Evolutionary conservation across 2,329 filamentous ascomycete species (phyloP), one percentile per base, ranked within the genome.

Genomic region (Aureobasidium sp.): DNA sequence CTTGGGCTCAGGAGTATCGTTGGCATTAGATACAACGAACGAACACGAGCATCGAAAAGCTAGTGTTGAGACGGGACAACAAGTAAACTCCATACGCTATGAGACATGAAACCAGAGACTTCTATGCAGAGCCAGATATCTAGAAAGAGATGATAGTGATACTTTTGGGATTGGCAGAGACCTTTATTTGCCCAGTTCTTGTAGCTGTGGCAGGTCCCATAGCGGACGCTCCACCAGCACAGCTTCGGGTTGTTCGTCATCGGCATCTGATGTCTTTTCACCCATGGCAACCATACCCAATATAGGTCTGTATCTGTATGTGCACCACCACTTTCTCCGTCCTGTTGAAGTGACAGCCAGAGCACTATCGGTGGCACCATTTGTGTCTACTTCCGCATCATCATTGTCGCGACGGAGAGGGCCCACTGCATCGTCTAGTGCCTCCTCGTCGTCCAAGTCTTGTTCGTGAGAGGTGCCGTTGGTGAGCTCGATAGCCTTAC

Each of bases 291-390:
- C 80, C 48, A 88, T 81, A 5, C 92, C 94, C 64, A 99, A 79
- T 68, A 99, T 91, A n/a, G 92, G 90, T 63, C 92, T 84, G 76
- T 97, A 99, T 75, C 96, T 95, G 80, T 89, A 91, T 5, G 92
- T 96, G 72, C 87, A 85, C 90, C 91, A 97, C 77, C 79, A 83
- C 7, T 67, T 68, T 57, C 72, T 69, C 50, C 72, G 68, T 17
- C 51, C 47, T 23, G 62, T 65, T 61, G 67, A 57, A 63, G 68
- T 64, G 68, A 68, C 62, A 61, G 68, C 55, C 0, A 51, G 12
- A 44, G 46, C 57, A 44, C 47, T 37, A 66, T 73, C 71, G 9
- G 72, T 70, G 15, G 66, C 69, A 6, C 27, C 52, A 34, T 56
- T 56, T 39, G 70, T 64, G 34, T 68, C 63, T 61, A 64, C 63